phyloP scores from a whole-genome alignment of 768 basidiomycete species.

The Tremella fuciformis region DNA sequence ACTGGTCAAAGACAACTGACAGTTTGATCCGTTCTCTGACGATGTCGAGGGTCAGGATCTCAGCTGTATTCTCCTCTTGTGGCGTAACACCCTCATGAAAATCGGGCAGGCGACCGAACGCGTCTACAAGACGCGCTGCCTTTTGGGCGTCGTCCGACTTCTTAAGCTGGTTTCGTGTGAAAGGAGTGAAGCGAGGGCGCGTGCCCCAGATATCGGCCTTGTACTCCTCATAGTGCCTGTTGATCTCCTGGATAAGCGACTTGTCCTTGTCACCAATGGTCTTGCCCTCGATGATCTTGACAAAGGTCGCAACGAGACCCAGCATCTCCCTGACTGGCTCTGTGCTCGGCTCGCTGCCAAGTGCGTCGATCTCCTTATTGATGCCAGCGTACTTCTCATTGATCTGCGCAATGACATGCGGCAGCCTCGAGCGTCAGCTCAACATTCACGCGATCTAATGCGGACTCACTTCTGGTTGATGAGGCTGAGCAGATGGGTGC shows the following conservation, averaged over 20 bases:
- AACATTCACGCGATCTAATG: not conserved
- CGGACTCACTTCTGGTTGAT: slow-evolving; percentile 8
- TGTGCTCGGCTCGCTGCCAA: slow-evolving; percentile 53
- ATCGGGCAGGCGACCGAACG: not conserved
- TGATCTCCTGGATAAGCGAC: too few relatives aligned
- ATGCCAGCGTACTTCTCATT: not conserved
- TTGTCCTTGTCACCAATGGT: not conserved
- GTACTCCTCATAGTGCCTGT: slow-evolving; percentile 1
- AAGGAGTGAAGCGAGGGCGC: too few relatives aligned
- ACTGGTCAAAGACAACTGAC: not conserved
- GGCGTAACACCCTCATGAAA: not conserved
- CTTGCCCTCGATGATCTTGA: slow-evolving; percentile 7
- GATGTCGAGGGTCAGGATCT: too few relatives aligned
- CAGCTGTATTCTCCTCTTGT: not conserved
- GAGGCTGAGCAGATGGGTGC: slow-evolving; percentile 7
- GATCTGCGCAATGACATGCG: slow-evolving; percentile 1
- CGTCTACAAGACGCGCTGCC: too few relatives aligned
- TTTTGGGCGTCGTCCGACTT: not conserved
- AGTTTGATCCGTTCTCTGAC: not conserved
- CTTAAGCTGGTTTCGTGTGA: not conserved
- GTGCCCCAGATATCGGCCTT: too few relatives aligned
- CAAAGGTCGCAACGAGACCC: slow-evolving; percentile 7
- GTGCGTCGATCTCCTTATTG: slow-evolving; percentile 37
- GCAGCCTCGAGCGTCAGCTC: slow-evolving; percentile 3
- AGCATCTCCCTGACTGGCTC: slow-evolving; percentile 23